phyloP scores from a whole-genome alignment of 2,329 filamentous ascomycete species.

The Cercospora zeina region DNA sequence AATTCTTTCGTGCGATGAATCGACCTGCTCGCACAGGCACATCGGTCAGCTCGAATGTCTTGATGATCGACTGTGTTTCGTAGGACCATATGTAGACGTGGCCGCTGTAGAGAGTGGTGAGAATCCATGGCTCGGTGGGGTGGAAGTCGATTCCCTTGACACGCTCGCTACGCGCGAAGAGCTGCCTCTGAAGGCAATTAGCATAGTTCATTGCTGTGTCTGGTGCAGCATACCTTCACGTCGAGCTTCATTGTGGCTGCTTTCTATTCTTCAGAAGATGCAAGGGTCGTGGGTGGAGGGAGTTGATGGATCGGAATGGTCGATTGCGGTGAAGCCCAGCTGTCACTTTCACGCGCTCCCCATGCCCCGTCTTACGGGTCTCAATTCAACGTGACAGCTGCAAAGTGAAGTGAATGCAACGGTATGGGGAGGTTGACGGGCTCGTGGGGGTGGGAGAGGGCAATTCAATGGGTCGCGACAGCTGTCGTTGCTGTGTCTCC shows the following conservation, averaged over 20 bases:
- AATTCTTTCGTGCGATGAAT: constrained; percentile 97
- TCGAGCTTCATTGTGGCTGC: constrained; percentile 56
- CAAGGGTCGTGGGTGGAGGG: not conserved
- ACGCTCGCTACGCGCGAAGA: constrained; percentile 87
- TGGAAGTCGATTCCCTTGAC: constrained; percentile 98
- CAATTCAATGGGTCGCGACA: constrained; percentile 10
- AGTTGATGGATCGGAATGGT: not conserved
- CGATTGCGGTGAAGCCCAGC: constrained; percentile 15
- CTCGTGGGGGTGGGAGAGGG: not conserved
- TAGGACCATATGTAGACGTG: constrained; percentile 99
- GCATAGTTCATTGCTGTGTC: constrained; percentile 34
- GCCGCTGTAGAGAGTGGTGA: constrained; percentile 95
- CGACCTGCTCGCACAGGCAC: constrained; percentile 95
- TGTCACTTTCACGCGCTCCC: constrained; percentile 11
- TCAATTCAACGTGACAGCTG: not conserved
- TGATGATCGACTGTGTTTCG: constrained; percentile 93
- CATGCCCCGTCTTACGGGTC: constrained; percentile 2
- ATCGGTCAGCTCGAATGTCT: constrained; percentile 98
- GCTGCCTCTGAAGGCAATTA: constrained; percentile 64
- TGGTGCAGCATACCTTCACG: constrained; percentile 53
- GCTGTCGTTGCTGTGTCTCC: constrained; percentile 7
- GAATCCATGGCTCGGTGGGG: constrained; percentile 89
- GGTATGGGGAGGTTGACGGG: not conserved
- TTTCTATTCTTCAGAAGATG: constrained; percentile 23
- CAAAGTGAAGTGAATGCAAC: not conserved